Conservation (phyloP, 768 basidiomycete species). For the Botryobasidium botryosum region DNA sequence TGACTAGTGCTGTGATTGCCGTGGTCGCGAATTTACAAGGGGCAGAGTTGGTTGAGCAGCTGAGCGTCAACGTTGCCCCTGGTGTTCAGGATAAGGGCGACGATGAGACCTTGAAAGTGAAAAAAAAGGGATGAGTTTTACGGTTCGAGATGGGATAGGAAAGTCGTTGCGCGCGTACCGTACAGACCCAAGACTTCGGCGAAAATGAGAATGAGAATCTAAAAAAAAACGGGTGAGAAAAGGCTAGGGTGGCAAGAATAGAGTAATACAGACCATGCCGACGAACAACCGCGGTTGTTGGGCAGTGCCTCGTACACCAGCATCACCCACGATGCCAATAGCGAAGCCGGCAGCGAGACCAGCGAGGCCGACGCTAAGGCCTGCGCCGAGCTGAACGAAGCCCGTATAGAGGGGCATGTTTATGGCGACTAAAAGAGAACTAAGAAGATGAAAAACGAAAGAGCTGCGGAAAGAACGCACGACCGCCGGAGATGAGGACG, state of each 20-base stretch:
- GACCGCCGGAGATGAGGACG: constrained; percentile 78
- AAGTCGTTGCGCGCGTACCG: constrained; percentile 26
- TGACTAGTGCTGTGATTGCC: too few species aligned
- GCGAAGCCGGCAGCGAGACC: constrained; percentile 97
- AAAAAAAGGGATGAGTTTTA: neutral
- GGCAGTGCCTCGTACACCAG: constrained; percentile 93
- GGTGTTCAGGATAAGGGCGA: constrained; percentile 93
- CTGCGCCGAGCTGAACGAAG: constrained; percentile 87
- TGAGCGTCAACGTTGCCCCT: constrained; percentile 28
- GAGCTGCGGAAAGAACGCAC: constrained; percentile 34
- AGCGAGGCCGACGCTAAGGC: constrained; percentile 80
- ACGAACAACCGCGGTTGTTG: constrained; percentile 91
- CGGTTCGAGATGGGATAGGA: constrained; percentile 7
- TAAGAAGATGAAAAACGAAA: neutral
- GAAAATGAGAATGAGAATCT: constrained; percentile 98
- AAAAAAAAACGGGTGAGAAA: neutral
- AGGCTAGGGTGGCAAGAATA: neutral
- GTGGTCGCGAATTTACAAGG: too few species aligned
- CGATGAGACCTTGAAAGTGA: constrained; percentile 49
- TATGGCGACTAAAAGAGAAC: constrained; percentile 34
- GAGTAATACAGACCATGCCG: constrained; percentile 53
- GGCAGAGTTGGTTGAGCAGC: too few species aligned
- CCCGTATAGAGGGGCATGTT: constrained; percentile 85
- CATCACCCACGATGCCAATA: constrained; percentile 96
- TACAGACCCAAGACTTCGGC: constrained; percentile 84